phyloP scores from a whole-genome alignment of 2,329 filamentous ascomycete genomes.

The Aspergillus terreus region DNA sequence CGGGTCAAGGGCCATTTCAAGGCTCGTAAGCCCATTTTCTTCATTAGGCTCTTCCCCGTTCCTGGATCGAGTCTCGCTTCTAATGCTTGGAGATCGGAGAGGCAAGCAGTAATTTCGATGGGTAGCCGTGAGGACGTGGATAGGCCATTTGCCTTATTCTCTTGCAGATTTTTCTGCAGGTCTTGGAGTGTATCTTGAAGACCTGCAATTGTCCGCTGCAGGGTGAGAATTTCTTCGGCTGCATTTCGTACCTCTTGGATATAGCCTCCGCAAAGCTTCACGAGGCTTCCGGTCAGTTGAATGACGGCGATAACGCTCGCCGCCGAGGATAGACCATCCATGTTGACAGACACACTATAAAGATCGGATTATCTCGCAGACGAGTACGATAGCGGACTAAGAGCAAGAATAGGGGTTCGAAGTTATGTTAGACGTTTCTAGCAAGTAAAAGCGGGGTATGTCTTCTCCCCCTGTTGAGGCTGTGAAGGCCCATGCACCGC shows the following conservation, averaged over 20 bases:
- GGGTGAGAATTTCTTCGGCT: conserved; percentile 16
- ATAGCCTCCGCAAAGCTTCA: conserved; percentile 20
- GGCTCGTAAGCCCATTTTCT: conserved; percentile 21
- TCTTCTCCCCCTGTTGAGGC: neutral
- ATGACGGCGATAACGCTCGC: conserved; percentile 24
- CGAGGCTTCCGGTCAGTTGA: conserved; percentile 18
- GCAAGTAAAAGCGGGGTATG: conserved; percentile 9
- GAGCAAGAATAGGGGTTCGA: conserved; percentile 5
- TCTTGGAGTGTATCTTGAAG: conserved; percentile 14
- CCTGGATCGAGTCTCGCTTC: conserved; percentile 6
- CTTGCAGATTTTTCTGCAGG: conserved; percentile 12
- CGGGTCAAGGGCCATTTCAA: conserved; percentile 29
- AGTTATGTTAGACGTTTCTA: conserved; percentile 7
- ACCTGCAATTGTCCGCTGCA: conserved; percentile 12
- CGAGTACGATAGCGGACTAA: conserved; percentile 5
- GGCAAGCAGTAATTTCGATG: conserved; percentile 11
- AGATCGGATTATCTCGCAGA: neutral
- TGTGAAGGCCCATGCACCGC: neutral
- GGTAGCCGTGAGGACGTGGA: conserved; percentile 7
- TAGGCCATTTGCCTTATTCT: conserved; percentile 6
- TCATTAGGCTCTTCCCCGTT: conserved; percentile 11
- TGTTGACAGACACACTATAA: conserved; percentile 6
- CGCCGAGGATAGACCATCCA: conserved; percentile 7
- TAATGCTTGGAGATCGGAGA: conserved; percentile 10
- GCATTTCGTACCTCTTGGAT: conserved; percentile 23